These are phyloP conservation scores for Pyrenochaeta sp. DNA, from an alignment of 2,329 filamentous ascomycete species.

Conservation along the genomic window DNA sequence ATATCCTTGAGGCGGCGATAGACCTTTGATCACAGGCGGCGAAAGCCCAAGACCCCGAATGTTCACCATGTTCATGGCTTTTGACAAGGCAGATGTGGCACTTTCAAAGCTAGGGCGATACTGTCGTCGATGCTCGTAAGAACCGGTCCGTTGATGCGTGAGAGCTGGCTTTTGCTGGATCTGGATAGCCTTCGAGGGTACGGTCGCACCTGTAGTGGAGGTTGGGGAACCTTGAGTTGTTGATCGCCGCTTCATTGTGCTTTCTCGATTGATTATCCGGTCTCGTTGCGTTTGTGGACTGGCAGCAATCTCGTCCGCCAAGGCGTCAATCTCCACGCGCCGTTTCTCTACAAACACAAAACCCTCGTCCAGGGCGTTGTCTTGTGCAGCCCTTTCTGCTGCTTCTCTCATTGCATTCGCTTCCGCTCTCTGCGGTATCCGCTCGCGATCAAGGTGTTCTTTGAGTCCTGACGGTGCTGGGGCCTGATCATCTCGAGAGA, in stretches of 20 bases:
- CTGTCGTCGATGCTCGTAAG: slow-evolving; percentile 80
- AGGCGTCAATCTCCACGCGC: slow-evolving; percentile 94
- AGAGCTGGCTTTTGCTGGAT: slow-evolving; percentile 71
- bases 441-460: slow-evolving; percentile 56
- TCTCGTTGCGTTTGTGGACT: slow-evolving; percentile 69
- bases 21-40: slow-evolving; percentile 66
- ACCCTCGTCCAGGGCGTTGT: slow-evolving; percentile 89
- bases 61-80: slow-evolving; percentile 93
- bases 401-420: slow-evolving; percentile 54
- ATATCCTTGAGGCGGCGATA: slow-evolving; percentile 76
- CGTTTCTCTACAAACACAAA: slow-evolving; percentile 97
- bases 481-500: slow-evolving; percentile 58
- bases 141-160: slow-evolving; percentile 75
- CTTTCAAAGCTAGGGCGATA: slow-evolving; percentile 78
- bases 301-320: slow-evolving; percentile 92
- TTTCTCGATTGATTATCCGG: slow-evolving; percentile 61
- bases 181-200: slow-evolving; percentile 77
- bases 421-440: slow-evolving; percentile 51
- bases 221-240: slow-evolving; percentile 79
- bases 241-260: slow-evolving; percentile 74
- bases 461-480: slow-evolving; percentile 58
- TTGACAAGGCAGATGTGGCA: slow-evolving; percentile 89
- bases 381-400: slow-evolving; percentile 76
- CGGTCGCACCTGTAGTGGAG: slow-evolving; percentile 73
- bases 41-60: slow-evolving; percentile 75